A percentile compares a stretch with the other conserved stretches of the same genome.
phyloP scores from a whole-genome alignment of 2,329 filamentous ascomycete genomes.

The Fragosphaeria purpurea region DNA sequence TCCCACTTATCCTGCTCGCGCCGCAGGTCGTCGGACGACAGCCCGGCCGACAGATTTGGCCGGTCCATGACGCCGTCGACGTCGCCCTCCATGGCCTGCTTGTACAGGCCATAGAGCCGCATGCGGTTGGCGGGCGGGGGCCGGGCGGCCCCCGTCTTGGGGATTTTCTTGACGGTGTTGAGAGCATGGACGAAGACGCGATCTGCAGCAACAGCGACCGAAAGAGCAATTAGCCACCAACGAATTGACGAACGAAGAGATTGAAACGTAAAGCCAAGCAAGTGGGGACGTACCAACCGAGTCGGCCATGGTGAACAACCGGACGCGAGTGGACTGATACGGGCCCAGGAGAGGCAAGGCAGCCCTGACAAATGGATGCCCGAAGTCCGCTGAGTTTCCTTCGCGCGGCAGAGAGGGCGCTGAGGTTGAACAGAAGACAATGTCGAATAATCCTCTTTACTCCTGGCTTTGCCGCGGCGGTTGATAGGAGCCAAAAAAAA shows the following conservation, averaged over 20 bases:
- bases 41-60: slow-evolving; percentile 44
- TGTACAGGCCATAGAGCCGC: slow-evolving; percentile 94
- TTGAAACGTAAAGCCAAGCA: not conserved
- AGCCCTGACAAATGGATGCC: too few relatives aligned
- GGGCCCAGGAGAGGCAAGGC: too few relatives aligned
- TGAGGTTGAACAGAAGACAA: too few relatives aligned
- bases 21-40: slow-evolving; percentile 43
- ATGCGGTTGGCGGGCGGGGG: slow-evolving; percentile 79
- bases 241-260: not conserved
- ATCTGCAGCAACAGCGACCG: slow-evolving; percentile 43
- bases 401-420: too few relatives aligned
- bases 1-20: slow-evolving; percentile 70
- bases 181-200: slow-evolving; percentile 98
- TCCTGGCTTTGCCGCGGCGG: too few relatives aligned
- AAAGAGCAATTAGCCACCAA: not conserved
- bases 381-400: too few relatives aligned
- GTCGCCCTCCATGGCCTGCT: slow-evolving; percentile 98
- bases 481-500: too few relatives aligned
- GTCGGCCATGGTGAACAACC: slow-evolving; percentile 33
- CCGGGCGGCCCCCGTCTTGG: slow-evolving; percentile 80
- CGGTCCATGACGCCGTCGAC: slow-evolving; percentile 89
- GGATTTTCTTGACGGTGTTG: slow-evolving; percentile 96
- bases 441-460: too few relatives aligned
- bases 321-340: too few relatives aligned
- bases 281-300: slow-evolving; percentile 36